Base-by-base conservation (phyloP, 2,329 filamentous ascomycete genomes). In the Gremmenia infestans region DNA sequence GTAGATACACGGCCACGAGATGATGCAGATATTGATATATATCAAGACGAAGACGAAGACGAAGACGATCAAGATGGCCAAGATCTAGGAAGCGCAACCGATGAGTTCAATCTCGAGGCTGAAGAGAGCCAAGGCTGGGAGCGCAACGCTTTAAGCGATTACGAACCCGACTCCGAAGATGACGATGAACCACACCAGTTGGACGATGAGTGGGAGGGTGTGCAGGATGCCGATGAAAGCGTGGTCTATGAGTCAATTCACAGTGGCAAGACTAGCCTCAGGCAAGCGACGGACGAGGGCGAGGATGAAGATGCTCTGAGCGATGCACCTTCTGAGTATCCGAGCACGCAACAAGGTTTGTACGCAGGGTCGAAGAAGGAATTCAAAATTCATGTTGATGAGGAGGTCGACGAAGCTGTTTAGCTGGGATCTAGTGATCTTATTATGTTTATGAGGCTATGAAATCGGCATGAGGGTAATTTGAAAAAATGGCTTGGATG, bases 281-380 rank as follows among this genome's bases (percentile, higher is more conserved):
- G 48, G 11, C 28, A 48, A 14, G 25, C 36, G 47, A 48, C 48
- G 2, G 50, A 69, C 19, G 67, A 70, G 9, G 69, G 67, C 28
- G 60, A 60, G 5, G 60, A 57, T 25, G 61, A 63, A 3, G 57
- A 57, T 46, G 57, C 61, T 28, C 60, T 60, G 43, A 74, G 72
- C 52, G 69, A 74, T 42, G 63, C 59, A 35, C 81, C 81, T 1
- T 80, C 76, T 17, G 81, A 83, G 63, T 83, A 83, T 61, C 76
- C 79, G 5, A 81, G 76, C 64, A 81, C 75, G 12, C 76, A 78
- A 58, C 72, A 68, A 15, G 53, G 37, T 3, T 22, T 51, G 22
- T 48, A 23, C 17, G 43, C 22, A 9, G 46, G 49, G n/a, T 11
- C 50, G 22, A 58, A 59, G 36, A 47, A 50, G 4, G 61, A 53